Evolutionary conservation across 1,139 yeast species (phyloP).

Genomic region (Hansenula lynferdii): DNA sequence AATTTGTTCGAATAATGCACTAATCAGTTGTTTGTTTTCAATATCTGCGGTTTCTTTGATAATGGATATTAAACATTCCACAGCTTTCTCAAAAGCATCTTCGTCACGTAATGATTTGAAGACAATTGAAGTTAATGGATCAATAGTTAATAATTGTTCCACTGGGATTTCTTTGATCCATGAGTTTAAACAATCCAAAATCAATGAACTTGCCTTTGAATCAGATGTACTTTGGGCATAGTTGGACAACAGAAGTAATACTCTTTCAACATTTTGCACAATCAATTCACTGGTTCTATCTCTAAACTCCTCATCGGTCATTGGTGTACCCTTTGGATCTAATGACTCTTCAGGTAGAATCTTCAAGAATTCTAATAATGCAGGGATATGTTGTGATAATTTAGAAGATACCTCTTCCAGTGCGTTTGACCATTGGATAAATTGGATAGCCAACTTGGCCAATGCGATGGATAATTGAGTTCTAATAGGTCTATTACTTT

Average conservation of each 20-base stretch:
- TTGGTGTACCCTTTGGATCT: conserved; percentile 70
- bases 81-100: conserved; percentile 77
- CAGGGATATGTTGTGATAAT: conserved; percentile 39
- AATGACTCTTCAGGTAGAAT: conserved; percentile 89
- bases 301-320: conserved; percentile 78
- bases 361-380: conserved; percentile 71
- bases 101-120: conserved; percentile 63
- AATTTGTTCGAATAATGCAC: conserved; percentile 65
- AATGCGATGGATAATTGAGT: conserved; percentile 80
- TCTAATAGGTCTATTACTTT: conserved; percentile 50
- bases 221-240: conserved; percentile 34
- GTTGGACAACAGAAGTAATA: conserved; percentile 55
- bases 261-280: conserved; percentile 61
- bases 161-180: conserved; percentile 89
- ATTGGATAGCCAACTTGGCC: conserved; percentile 79
- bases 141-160: conserved; percentile 55
- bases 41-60: conserved; percentile 79
- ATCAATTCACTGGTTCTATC: conserved; percentile 59
- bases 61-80: conserved; percentile 79
- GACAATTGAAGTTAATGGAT: conserved; percentile 59
- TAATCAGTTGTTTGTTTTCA: conserved; percentile 54
- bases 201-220: conserved; percentile 30
- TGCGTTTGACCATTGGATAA: conserved; percentile 66
- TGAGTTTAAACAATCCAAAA: conserved; percentile 75
- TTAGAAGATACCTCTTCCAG: conserved; percentile 58